Base-by-base conservation (phyloP, 2,329 filamentous ascomycete genomes). In the Diaporthe capsici region DNA sequence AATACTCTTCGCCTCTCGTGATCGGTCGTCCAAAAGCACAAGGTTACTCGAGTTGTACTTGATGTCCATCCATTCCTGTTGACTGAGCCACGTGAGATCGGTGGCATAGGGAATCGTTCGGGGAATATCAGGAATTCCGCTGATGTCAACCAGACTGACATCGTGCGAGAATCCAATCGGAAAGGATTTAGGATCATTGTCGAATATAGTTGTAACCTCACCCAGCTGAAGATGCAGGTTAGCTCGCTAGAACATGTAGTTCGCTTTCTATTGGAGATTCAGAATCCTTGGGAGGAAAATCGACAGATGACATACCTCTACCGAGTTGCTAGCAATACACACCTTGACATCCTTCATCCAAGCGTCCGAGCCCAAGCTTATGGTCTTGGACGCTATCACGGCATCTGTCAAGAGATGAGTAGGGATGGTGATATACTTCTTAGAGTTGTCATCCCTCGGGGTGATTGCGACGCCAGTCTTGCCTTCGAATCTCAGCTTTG, bases 21-120 rank as follows among this genome's bases (percentile, higher is more conserved):
- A 68, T 0, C 47, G 47, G 47, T 68, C 65, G 34, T 53, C 65
- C 13, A 53, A 68, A 1, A 53, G 47, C 15, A 68, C 47, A 1
- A 68, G 47, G 13, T 39, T 20, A 22, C 65, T 53, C 4, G 65
- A 53, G 4, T 39, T 68, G 15, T 68, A 68, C 15, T 68, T 53
- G 31, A 68, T 68, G 4, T 53, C 65, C 47, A 68, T 68, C 47
- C 47, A 53, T 28, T 53, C 65, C 34, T 53, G 47, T 47, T 53
- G 31, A n/a, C 31, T 53, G 31, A 68, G 47, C 65, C 65, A 53
- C 22, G 31, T 39, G 10, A 68, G 63, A 15, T 68, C 31, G 12
- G 44, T 20, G 0, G 63, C 22, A 39, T 68, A 68, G 1, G 65
- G 65, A 3, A 4, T 42, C 22, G 9, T 53, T 12, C 47, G 22